Evolutionary conservation across 2,329 filamentous ascomycete genomes (phyloP).

Genomic region (Verruconis gallopava): DNA sequence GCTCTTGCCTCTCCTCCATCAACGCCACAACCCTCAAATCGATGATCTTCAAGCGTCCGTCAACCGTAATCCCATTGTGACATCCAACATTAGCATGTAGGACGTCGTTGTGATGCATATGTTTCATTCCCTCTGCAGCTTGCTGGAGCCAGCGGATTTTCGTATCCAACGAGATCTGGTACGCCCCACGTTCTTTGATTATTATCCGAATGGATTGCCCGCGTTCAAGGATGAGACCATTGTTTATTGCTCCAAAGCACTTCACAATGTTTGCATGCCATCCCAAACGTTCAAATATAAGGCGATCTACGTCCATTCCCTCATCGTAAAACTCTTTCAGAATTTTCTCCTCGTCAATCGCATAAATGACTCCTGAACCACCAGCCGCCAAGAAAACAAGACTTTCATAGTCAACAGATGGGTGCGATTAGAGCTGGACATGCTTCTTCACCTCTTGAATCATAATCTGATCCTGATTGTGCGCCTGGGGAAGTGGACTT

Average conservation of each 20-base stretch:
- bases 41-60: slow-evolving; percentile 11
- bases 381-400: not conserved
- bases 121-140: not conserved
- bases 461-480: too few relatives aligned
- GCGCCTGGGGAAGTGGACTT: too few relatives aligned
- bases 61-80: slow-evolving; percentile 9
- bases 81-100: not conserved
- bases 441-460: too few relatives aligned
- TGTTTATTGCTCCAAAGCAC: not conserved
- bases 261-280: not conserved
- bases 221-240: not conserved
- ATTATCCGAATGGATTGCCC: not conserved
- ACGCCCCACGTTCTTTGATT: not conserved
- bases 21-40: slow-evolving; percentile 13
- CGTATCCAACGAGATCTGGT: not conserved
- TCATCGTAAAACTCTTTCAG: not conserved
- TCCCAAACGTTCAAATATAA: not conserved
- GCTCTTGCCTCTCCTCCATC: slow-evolving; percentile 12
- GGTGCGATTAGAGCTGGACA: not conserved
- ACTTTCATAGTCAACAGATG: not conserved
- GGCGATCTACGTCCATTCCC: not conserved
- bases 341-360: not conserved
- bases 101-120: not conserved
- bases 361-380: not conserved
- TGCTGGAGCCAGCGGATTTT: not conserved